phyloP scores from a whole-genome alignment of 1,284 basidiomycete species.

The Boletellus dicymbophilus region DNA sequence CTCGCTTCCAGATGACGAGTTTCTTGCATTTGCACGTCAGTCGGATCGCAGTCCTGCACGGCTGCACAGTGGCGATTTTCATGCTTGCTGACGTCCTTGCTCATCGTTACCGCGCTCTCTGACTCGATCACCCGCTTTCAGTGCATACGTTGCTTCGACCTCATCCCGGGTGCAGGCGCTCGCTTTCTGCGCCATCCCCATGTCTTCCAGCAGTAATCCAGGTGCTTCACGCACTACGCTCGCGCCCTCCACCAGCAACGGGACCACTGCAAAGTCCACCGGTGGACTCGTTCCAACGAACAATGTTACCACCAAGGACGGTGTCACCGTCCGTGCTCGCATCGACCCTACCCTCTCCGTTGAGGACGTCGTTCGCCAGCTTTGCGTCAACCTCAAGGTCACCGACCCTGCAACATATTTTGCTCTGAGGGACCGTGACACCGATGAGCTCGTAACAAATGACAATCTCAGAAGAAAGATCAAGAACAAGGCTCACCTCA shows the following conservation, averaged over 20 bases:
- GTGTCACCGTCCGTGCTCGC: conserved; percentile 71
- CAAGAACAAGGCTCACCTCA: conserved; percentile 75
- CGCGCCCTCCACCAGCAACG: conserved; percentile 39
- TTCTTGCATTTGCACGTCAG: conserved; percentile 55
- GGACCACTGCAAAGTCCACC: conserved; percentile 38
- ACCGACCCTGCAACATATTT: conserved; percentile 81
- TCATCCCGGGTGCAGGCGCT: too few species aligned
- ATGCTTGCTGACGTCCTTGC: conserved; percentile 35
- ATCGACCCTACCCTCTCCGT: conserved; percentile 81
- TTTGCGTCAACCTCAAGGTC: conserved; percentile 81
- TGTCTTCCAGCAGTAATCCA: conserved; percentile 35
- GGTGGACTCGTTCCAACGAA: conserved; percentile 71
- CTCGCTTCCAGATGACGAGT: conserved; percentile 34
- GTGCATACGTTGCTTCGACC: background rate
- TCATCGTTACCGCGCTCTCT: conserved; percentile 2
- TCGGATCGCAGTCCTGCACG: conserved; percentile 42
- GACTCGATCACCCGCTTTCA: conserved; percentile 7
- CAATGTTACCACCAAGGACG: conserved; percentile 73
- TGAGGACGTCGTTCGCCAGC: conserved; percentile 77
- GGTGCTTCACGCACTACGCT: conserved; percentile 28
- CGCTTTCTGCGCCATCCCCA: too few species aligned
- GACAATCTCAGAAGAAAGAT: conserved; percentile 86
- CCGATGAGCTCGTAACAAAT: conserved; percentile 89
- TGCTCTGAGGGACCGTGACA: conserved; percentile 83
- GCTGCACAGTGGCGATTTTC: conserved; percentile 39